A percentile compares a stretch with the other conserved stretches of the same genome.
phyloP scores from a whole-genome alignment of 1,284 basidiomycete species.

The Malassezia obtusa region DNA sequence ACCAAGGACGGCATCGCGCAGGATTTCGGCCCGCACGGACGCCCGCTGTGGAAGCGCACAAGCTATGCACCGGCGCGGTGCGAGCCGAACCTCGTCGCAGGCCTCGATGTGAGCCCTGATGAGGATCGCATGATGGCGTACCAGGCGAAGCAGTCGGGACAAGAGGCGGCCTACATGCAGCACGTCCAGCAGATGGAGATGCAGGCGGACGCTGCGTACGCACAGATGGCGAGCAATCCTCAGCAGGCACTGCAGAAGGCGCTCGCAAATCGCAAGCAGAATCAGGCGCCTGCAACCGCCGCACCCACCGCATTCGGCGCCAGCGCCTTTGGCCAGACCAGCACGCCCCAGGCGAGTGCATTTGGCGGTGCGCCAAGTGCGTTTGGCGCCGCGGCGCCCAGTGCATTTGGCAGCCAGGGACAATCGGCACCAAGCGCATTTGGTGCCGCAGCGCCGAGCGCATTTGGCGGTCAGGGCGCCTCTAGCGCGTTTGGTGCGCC shows the following conservation, averaged over 20 bases:
- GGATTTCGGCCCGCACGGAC: conserved; percentile 14
- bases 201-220: conserved; percentile 6
- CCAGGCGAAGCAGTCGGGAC: conserved; percentile 6
- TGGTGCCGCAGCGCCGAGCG: background rate
- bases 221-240: conserved; percentile 1
- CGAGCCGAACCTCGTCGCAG: conserved; percentile 16
- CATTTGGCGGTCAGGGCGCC: background rate
- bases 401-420: background rate
- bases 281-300: background rate
- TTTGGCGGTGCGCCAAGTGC: conserved; percentile 1
- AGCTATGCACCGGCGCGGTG: conserved; percentile 13
- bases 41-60: conserved; percentile 14
- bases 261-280: conserved; percentile 3
- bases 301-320: conserved; percentile 3
- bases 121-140: conserved; percentile 15
- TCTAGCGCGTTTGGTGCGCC: background rate
- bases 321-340: background rate
- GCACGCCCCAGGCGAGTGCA: background rate
- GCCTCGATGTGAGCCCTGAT: conserved; percentile 13
- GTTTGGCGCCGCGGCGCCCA: background rate
- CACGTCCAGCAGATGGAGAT: conserved; percentile 2
- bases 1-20: conserved; percentile 12
- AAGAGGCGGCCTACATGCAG: conserved; percentile 14
- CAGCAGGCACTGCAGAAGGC: conserved; percentile 10
- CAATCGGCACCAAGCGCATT: too few species aligned